Evolutionary conservation across 1,139 yeast species (phyloP).

Genomic region (Sugiyamaella novakii): DNA sequence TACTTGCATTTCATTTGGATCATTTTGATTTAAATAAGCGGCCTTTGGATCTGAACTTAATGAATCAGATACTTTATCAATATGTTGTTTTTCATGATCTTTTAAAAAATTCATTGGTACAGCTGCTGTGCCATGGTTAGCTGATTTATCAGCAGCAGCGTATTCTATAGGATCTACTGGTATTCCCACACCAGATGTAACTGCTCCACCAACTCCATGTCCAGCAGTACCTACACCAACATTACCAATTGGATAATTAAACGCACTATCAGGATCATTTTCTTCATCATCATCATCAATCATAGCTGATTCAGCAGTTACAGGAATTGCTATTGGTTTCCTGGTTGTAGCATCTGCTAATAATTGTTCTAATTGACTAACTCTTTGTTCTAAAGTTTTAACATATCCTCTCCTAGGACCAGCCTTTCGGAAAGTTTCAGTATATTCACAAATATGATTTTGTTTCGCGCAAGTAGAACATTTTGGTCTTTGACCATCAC

Average conservation of each 20-base stretch:
- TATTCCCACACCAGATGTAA: constrained; percentile 9
- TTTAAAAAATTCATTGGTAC: background rate
- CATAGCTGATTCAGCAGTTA: constrained; percentile 15
- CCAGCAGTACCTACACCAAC: constrained; percentile 1
- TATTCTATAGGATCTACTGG: constrained; percentile 3
- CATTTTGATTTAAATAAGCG: background rate
- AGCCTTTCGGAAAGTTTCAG: constrained; percentile 35
- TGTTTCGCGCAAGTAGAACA: constrained; percentile 38
- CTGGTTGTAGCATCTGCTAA: constrained; percentile 18
- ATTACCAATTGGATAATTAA: constrained; percentile 1
- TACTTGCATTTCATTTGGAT: constrained; percentile 12
- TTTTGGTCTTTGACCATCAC: constrained; percentile 39
- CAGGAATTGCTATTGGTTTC: background rate
- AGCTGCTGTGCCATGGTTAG: background rate
- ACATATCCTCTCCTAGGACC: constrained; percentile 43
- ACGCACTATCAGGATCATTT: constrained; percentile 6
- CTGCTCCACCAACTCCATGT: constrained; percentile 1
- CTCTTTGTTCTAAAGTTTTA: constrained; percentile 36
- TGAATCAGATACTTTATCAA: background rate
- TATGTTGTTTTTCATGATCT: background rate
- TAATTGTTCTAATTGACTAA: constrained; percentile 33
- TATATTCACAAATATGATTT: constrained; percentile 37
- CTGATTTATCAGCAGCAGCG: background rate
- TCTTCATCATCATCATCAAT: constrained; percentile 11
- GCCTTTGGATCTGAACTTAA: background rate